Conservation (phyloP, 331 rosid species). For the Stylosanthes scabra region DNA sequence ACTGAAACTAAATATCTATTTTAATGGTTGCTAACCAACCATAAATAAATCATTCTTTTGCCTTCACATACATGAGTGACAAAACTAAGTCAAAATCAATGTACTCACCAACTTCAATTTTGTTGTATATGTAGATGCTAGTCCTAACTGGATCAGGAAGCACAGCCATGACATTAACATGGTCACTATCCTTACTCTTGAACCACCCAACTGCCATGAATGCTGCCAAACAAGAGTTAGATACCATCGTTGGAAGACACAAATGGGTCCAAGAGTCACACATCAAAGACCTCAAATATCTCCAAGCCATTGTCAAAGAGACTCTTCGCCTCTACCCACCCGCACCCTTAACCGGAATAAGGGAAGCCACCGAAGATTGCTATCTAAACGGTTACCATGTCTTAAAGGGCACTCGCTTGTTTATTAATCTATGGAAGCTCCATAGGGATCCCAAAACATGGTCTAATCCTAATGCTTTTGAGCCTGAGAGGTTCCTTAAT, state of each 20-base stretch:
- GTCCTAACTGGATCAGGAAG: slow-evolving; percentile 66
- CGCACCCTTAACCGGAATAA: slow-evolving; percentile 55
- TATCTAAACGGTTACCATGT: slow-evolving; percentile 40
- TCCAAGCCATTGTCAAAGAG: slow-evolving; percentile 60
- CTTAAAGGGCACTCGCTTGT: slow-evolving; percentile 51
- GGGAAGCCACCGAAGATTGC: slow-evolving; percentile 55
- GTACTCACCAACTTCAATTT: too few species aligned
- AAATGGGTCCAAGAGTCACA: slow-evolving; percentile 60
- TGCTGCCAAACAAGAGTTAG: slow-evolving; percentile 57
- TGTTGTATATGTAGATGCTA: slow-evolving; percentile 40
- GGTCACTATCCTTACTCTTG: slow-evolving; percentile 62
- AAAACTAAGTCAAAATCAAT: too few species aligned
- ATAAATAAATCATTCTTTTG: too few species aligned
- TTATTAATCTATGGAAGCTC: slow-evolving; percentile 54
- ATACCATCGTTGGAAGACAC: slow-evolving; percentile 50
- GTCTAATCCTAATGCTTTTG: slow-evolving; percentile 51
- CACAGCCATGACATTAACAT: slow-evolving; percentile 60
- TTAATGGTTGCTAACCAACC: too few species aligned
- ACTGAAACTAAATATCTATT: too few species aligned
- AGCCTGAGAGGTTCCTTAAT: slow-evolving; percentile 54
- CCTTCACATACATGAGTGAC: too few species aligned
- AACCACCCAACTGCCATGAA: slow-evolving; percentile 57
- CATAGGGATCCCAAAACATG: slow-evolving; percentile 58
- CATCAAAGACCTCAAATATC: slow-evolving; percentile 44
- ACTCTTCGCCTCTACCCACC: slow-evolving; percentile 59